Conservation (phyloP, 176 grass and related monocot genomes). For the Oryza coarctata region DNA sequence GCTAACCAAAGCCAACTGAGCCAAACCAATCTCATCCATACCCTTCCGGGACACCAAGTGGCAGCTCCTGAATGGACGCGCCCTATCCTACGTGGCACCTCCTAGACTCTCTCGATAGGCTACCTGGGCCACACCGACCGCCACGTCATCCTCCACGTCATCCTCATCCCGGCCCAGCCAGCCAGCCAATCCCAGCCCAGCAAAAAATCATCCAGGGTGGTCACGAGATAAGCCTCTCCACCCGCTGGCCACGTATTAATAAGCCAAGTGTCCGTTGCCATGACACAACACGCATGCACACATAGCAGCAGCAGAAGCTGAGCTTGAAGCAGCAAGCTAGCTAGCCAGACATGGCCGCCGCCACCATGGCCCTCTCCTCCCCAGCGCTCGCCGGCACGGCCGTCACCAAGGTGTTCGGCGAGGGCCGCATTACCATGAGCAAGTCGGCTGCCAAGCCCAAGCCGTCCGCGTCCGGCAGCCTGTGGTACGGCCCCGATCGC, state of each 20-base stretch:
- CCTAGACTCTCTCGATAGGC: constrained; percentile 24
- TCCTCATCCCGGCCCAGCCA: background rate
- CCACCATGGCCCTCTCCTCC: constrained; percentile 56
- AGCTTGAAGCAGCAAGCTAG: background rate
- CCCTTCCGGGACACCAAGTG: background rate
- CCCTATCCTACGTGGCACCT: background rate
- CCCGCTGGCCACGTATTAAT: background rate
- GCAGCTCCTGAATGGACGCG: background rate
- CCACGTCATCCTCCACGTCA: constrained; percentile 21
- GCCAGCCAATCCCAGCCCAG: constrained; percentile 25
- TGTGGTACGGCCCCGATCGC: constrained; percentile 28
- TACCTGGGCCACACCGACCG: background rate
- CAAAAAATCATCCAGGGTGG: constrained; percentile 6
- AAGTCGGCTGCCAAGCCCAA: constrained; percentile 44
- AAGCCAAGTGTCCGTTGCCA: background rate
- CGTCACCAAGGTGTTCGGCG: constrained; percentile 38
- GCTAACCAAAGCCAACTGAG: background rate
- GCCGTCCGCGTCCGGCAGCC: constrained; percentile 36
- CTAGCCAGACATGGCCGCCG: constrained; percentile 39
- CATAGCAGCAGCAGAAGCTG: background rate
- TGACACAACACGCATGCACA: background rate
- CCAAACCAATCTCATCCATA: constrained; percentile 26
- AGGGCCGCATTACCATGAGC: constrained; percentile 62
- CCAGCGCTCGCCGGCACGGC: constrained; percentile 34
- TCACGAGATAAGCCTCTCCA: constrained; percentile 15